Evolutionary conservation across 371 early-diverging fungal species (phyloP), one percentile per base, ranked within the genome.

Genomic region (Paraphysoderma sedebokerense): DNA sequence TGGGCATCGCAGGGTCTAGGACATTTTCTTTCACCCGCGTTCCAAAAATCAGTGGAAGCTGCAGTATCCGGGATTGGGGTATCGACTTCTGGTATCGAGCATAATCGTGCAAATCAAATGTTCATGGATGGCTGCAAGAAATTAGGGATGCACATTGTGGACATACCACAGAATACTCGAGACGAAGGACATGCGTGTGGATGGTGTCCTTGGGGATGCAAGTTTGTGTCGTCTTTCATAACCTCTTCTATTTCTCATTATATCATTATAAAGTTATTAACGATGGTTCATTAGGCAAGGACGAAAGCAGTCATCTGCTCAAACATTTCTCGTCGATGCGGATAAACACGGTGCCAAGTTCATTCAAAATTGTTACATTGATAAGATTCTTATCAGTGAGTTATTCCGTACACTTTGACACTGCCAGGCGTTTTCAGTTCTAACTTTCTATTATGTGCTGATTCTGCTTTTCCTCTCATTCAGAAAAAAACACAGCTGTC

Each of bases 311-410:
- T 63, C 77, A 5, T 66, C 77, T 1, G 65, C 69, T 59, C 66
- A 73, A 54, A 74, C 77, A 3, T 84, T 69, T 67, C 67, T 84
- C 30, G 57, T 62, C 29, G 82, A 83, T 51, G 84, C 84, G 24
- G 52, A 67, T 29, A 53, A 66, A 2, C 51, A 67, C 36, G 79
- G 77, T 24, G 75, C 77, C 12, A 53, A 63, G 20, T 79, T 85
- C 51, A 49, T 83, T 49, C 64, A 75, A 23, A 57, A 69, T 13
- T 63, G 71, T 31, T 66, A 63, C 47, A 78, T 79, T 1, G 57
- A 66, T 20, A 60, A 63, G 6, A n/a, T n/a, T n/a, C n/a, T n/a
- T n/a, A n/a, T n/a, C n/a, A n/a, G n/a, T n/a, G n/a, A n/a, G n/a
- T n/a, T n/a, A n/a, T n/a, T n/a, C n/a, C n/a, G n/a, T n/a, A n/a